Evolutionary conservation across 1,139 yeast species (phyloP).

Genomic region (Tardiomyces digboiensis): DNA sequence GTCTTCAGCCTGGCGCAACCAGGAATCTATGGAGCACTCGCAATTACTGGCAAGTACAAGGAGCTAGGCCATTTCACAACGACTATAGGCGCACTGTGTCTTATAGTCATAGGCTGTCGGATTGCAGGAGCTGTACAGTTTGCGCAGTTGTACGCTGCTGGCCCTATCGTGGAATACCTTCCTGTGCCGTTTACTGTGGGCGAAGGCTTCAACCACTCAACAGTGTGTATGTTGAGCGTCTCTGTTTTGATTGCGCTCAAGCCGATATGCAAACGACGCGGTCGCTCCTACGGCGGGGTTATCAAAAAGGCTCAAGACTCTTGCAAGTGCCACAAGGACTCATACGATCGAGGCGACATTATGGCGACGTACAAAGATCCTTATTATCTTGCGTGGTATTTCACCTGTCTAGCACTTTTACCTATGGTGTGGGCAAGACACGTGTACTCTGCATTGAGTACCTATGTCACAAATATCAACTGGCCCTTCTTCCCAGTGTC

Average conservation of each 20-base stretch:
- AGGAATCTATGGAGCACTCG: not conserved
- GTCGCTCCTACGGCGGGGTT: not conserved
- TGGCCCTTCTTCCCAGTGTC: not conserved
- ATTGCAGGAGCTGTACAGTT: not conserved
- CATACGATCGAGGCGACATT: not conserved
- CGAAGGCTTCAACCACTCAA: not conserved
- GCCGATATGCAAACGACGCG: not conserved
- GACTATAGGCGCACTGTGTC: not conserved
- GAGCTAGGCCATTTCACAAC: not conserved
- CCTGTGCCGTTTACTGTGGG: not conserved
- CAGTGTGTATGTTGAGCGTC: not conserved
- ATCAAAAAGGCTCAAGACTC: no score
- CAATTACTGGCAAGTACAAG: not conserved
- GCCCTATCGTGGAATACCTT: not conserved
- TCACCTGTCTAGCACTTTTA: not conserved
- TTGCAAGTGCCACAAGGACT: no score
- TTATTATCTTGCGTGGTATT: not conserved
- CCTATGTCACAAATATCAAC: not conserved
- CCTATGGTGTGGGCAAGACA: not conserved
- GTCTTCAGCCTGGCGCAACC: not conserved
- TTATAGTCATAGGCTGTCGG: not conserved
- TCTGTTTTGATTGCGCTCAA: not conserved
- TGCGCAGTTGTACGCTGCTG: no score
- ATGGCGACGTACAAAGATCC: not conserved
- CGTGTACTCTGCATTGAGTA: not conserved